Evolutionary conservation across 768 basidiomycete genomes (phyloP).

Genomic region (Suillus decipiens): DNA sequence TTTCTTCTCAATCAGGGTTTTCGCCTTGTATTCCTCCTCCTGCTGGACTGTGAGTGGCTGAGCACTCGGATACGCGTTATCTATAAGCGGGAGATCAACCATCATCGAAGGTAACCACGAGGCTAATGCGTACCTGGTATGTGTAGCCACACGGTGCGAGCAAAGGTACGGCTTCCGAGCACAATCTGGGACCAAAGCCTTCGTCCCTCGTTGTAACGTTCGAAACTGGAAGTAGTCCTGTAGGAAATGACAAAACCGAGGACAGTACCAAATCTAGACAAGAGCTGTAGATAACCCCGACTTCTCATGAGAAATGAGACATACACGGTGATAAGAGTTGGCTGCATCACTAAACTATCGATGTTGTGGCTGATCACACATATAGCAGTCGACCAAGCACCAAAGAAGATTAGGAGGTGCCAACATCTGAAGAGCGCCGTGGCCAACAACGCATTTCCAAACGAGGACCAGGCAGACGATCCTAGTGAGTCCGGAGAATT

Average conservation of each 20-base stretch:
- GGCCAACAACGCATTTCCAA: conserved; percentile 42
- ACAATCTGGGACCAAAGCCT: conserved; percentile 71
- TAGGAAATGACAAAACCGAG: conserved; percentile 77
- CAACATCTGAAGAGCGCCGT: conserved; percentile 34
- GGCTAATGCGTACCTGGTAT: conserved; percentile 46
- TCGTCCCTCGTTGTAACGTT: conserved; percentile 76
- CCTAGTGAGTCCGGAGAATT: neutral
- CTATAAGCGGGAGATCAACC: conserved; percentile 16
- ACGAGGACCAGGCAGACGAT: conserved; percentile 30
- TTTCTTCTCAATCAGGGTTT: conserved; percentile 65
- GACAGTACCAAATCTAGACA: conserved; percentile 55
- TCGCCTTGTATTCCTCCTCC: conserved; percentile 42
- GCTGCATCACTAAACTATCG: conserved; percentile 43
- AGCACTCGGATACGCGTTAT: conserved; percentile 24
- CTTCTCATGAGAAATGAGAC: conserved; percentile 22
- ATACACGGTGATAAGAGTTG: conserved; percentile 70
- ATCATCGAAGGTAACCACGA: neutral
- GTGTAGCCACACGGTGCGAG: conserved; percentile 69
- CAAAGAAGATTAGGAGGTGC: conserved; percentile 65
- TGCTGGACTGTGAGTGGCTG: conserved; percentile 18
- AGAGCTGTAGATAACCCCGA: conserved; percentile 27
- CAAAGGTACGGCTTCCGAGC: conserved; percentile 52
- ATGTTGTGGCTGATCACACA: conserved; percentile 51
- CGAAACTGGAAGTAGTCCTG: conserved; percentile 70
- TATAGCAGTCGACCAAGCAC: conserved; percentile 61